Evolutionary conservation across 78 protist genomes (phyloP).

Genomic region (Creolimax fragrantissima): DNA sequence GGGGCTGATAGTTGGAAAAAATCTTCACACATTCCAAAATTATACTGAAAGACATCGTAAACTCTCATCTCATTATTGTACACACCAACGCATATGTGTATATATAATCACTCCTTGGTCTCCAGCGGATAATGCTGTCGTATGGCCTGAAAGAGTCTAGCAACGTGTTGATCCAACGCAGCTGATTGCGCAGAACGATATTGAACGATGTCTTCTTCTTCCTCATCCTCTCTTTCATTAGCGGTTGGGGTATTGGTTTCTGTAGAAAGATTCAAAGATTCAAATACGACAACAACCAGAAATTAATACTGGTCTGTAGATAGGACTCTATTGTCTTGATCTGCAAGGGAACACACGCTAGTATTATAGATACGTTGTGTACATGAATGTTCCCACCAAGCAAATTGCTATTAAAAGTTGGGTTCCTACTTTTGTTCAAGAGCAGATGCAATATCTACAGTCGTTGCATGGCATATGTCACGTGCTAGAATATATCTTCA

Average conservation of each 20-base stretch:
- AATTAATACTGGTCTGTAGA: background rate
- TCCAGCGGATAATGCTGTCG: background rate
- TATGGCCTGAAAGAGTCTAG: background rate
- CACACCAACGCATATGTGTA: background rate
- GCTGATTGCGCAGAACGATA: background rate
- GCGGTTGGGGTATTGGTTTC: background rate
- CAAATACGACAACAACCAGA: background rate
- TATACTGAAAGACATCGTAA: background rate
- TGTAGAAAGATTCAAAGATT: too few species aligned
- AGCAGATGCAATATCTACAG: too few species aligned
- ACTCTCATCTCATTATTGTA: background rate
- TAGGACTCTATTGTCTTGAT: background rate
- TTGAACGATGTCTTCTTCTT: background rate
- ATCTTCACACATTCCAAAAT: background rate
- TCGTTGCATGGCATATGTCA: background rate
- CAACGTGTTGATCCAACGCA: background rate
- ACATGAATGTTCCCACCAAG: too few species aligned
- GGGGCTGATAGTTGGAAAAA: background rate
- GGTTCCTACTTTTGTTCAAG: too few species aligned
- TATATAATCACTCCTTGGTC: background rate
- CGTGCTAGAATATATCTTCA: background rate
- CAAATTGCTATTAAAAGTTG: too few species aligned
- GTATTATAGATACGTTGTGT: too few species aligned
- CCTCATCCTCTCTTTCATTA: background rate
- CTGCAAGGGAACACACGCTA: background rate